phyloP scores from a whole-genome alignment of 371 early-diverging fungal species.

The Mortierella sp. region DNA sequence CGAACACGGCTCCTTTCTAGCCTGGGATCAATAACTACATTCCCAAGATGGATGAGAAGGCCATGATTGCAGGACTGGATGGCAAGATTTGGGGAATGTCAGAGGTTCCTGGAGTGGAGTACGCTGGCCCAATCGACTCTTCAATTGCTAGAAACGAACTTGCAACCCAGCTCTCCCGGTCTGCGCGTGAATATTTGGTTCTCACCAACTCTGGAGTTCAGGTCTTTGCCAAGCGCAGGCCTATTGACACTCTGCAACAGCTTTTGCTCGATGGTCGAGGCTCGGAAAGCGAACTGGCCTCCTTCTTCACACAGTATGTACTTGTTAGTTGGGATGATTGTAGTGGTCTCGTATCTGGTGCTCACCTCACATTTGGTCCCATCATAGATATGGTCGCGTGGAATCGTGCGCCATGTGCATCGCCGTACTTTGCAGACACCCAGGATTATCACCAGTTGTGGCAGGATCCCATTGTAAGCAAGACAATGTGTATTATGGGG shows the following conservation, averaged over 20 bases:
- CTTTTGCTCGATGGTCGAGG: constrained; percentile 53
- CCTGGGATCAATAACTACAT: constrained; percentile 30
- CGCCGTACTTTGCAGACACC: constrained; percentile 44
- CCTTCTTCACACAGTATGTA: constrained; percentile 70
- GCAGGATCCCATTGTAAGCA: constrained; percentile 47
- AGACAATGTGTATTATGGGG: not conserved
- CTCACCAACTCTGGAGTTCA: constrained; percentile 76
- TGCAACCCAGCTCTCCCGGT: constrained; percentile 64
- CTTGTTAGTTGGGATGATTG: too few relatives aligned
- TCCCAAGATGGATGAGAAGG: constrained; percentile 49
- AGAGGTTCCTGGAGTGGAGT: constrained; percentile 59
- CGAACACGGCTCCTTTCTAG: not conserved
- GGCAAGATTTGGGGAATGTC: constrained; percentile 87
- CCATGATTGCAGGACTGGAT: constrained; percentile 59
- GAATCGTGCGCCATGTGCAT: constrained; percentile 54
- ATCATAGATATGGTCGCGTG: constrained; percentile 34
- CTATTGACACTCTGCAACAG: constrained; percentile 76
- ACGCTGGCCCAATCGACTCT: constrained; percentile 40
- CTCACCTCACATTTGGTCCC: constrained; percentile 41
- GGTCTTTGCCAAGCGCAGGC: constrained; percentile 74
- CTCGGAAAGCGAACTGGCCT: constrained; percentile 56
- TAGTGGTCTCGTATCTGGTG: too few relatives aligned
- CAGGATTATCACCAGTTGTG: constrained; percentile 25
- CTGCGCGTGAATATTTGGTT: constrained; percentile 75
- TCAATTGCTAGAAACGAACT: constrained; percentile 68